A percentile compares a stretch with the other conserved stretches of the same genome.
These are phyloP conservation scores for Osmanthus fragrans DNA, from an alignment of 257 asterid species.

Conservation along the genomic window DNA sequence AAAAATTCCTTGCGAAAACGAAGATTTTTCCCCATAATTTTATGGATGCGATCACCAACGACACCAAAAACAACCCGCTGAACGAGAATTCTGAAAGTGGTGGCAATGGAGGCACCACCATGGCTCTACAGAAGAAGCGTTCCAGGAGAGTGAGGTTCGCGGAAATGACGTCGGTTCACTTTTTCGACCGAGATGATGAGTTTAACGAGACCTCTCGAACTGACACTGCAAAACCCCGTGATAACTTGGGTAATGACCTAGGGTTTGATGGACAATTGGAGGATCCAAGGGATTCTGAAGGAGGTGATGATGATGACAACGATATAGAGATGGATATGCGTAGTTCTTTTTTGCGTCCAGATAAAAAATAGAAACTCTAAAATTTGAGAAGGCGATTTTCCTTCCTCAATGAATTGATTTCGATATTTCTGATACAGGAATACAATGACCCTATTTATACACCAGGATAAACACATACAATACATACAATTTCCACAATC, in stretches of 20 bases:
- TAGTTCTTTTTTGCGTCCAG: constrained; percentile 42
- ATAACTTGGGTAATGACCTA: constrained; percentile 22
- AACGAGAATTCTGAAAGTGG: constrained; percentile 61
- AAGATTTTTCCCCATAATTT: constrained; percentile 4
- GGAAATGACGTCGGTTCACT: constrained; percentile 78
- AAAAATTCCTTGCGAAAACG: constrained; percentile 29
- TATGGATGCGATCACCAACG: constrained; percentile 26
- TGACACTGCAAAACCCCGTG: constrained; percentile 27
- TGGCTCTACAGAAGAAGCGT: constrained; percentile 65
- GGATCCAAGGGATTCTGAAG: constrained; percentile 36
- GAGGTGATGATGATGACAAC: constrained; percentile 46
- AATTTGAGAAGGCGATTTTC: no score
- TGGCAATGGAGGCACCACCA: constrained; percentile 48
- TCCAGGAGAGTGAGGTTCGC: constrained; percentile 95
- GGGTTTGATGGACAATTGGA: constrained; percentile 37
- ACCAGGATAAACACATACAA: no score
- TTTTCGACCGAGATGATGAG: constrained; percentile 88
- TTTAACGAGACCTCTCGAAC: constrained; percentile 46
- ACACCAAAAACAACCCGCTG: constrained; percentile 37
- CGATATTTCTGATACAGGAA: no score
- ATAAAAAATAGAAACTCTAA: no score
- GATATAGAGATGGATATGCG: constrained; percentile 56
- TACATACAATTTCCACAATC: no score
- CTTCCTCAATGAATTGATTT: no score
- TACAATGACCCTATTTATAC: no score